These are phyloP conservation scores for Lactifluus pinguis DNA, from an alignment of 768 basidiomycete genomes.

Conservation along the genomic window DNA sequence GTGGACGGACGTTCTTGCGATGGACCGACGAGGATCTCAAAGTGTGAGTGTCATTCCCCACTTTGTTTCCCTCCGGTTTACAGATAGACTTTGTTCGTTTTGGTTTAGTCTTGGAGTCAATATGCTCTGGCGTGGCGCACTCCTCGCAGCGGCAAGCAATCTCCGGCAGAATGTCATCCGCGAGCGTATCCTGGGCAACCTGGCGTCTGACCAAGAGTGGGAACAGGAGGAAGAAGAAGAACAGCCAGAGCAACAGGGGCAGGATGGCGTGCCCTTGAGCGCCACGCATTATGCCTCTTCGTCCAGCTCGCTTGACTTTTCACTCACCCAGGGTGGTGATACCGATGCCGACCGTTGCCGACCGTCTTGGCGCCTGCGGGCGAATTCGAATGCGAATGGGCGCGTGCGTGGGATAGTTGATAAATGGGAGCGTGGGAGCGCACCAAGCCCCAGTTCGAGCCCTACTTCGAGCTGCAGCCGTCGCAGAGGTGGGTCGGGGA, in stretches of 20 bases:
- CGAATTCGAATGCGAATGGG: background rate
- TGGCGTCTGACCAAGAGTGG: constrained; percentile 19
- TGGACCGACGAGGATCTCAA: constrained; percentile 51
- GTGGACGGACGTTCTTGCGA: constrained; percentile 50
- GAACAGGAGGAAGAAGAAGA: background rate
- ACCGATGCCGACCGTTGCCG: background rate
- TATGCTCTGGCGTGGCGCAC: constrained; percentile 41
- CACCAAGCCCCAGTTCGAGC: background rate
- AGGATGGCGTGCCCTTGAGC: constrained; percentile 21
- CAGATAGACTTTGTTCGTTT: background rate
- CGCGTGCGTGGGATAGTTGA: constrained; percentile 19
- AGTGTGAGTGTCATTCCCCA: constrained; percentile 33
- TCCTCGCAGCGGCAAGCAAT: constrained; percentile 45
- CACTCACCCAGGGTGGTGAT: background rate
- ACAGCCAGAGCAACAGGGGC: background rate
- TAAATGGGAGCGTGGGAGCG: constrained; percentile 17
- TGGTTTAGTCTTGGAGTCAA: constrained; percentile 39
- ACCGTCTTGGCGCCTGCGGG: background rate
- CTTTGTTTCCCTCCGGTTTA: background rate
- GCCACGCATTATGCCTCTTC: constrained; percentile 28
- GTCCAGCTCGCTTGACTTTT: constrained; percentile 30
- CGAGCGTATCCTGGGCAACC: constrained; percentile 43
- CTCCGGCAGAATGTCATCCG: constrained; percentile 51
- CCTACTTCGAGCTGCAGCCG: background rate
- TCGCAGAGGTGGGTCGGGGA: constrained; percentile 2